Evolutionary conservation across 495 filamentous ascomycete species (phyloP), one percentile per base, ranked within the genome.

Genomic region (Penicillium riverlandense): DNA sequence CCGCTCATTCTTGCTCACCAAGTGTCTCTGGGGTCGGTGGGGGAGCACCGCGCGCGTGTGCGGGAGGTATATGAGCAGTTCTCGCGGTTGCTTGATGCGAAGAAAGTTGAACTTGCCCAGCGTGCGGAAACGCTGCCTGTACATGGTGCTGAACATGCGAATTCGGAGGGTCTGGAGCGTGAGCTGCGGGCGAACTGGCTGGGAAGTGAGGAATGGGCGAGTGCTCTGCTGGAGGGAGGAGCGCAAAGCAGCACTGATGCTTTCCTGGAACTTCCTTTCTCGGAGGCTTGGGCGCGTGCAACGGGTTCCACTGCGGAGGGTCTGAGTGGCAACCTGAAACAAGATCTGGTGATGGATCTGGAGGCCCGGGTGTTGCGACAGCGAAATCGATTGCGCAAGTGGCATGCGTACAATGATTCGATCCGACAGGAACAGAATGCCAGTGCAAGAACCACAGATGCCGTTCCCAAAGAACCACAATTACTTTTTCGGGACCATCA

Each of bases 1-100:
- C 79, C 80, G 7, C 69, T 96, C 28, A 75, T 85, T 10, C 62
- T 92, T 35, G 84, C 86, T 0, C 82, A 96, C 63, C 82, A 77
- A 46, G 78, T 61, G 8, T 82, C 82, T 11, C 65, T 96, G 7
- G 60, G 61, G 13, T 70, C 63, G 7, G 48, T 67, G 7, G 61
- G 84, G 27, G 59, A 60, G 11, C 71, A 67, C 16, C 59, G 58
- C 13, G 50, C 49, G 9, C 37, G 60, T 7, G 52, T 67, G 14
- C 63, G 52, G 8, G 53, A 54, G 35, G 88, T 82, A 56, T 71
- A 83, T 15, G 67, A 73, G 7, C 70, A 79, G 35, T 84, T 92
- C 43, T 66, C 75, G 10, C 61, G 77, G 7, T 45, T 85, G 0
- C 56, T 94, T 16, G 71, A 78, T 8, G 40, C 56, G 6, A 82